Evolutionary conservation across 495 filamentous ascomycete genomes (phyloP).

Genomic region (Choiromyces venosus): DNA sequence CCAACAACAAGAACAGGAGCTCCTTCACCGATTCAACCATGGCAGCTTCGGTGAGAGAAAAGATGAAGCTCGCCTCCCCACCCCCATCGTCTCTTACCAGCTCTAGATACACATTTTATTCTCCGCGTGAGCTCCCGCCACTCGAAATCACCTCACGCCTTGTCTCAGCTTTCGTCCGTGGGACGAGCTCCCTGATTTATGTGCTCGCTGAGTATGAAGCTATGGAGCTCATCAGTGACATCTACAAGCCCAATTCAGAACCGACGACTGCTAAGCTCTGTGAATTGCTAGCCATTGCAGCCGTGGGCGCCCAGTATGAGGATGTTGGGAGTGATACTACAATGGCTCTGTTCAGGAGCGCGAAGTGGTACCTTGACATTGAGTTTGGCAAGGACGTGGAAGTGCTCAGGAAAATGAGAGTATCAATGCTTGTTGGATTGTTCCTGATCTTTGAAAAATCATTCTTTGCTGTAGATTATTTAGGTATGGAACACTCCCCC

Average conservation of each 20-base stretch:
- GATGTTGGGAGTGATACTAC: slow-evolving; percentile 12
- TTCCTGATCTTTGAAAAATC: slow-evolving; percentile 36
- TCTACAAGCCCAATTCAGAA: slow-evolving; percentile 17
- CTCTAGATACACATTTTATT: slow-evolving; percentile 21
- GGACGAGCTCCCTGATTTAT: slow-evolving; percentile 23
- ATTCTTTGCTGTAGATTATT: slow-evolving; percentile 27
- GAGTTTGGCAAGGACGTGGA: slow-evolving; percentile 21
- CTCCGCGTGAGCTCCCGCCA: slow-evolving; percentile 14
- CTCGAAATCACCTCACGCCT: slow-evolving; percentile 23
- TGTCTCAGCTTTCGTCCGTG: slow-evolving; percentile 30
- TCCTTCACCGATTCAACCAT: background rate
- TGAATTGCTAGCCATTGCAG: slow-evolving; percentile 30
- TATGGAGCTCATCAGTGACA: slow-evolving; percentile 28
- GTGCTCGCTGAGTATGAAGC: slow-evolving; percentile 26
- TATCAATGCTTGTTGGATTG: slow-evolving; percentile 31
- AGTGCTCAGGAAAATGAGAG: slow-evolving; percentile 26
- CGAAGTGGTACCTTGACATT: slow-evolving; percentile 38
- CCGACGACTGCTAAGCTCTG: slow-evolving; percentile 24
- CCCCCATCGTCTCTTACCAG: background rate
- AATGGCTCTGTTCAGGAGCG: slow-evolving; percentile 34
- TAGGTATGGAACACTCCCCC: slow-evolving; percentile 20
- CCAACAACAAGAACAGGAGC: background rate
- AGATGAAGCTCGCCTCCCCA: background rate
- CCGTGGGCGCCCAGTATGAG: slow-evolving; percentile 37
- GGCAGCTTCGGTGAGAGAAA: background rate